These are phyloP conservation scores for Solanum habrochaites DNA, from an alignment of 257 asterid species.

Conservation along the genomic window DNA sequence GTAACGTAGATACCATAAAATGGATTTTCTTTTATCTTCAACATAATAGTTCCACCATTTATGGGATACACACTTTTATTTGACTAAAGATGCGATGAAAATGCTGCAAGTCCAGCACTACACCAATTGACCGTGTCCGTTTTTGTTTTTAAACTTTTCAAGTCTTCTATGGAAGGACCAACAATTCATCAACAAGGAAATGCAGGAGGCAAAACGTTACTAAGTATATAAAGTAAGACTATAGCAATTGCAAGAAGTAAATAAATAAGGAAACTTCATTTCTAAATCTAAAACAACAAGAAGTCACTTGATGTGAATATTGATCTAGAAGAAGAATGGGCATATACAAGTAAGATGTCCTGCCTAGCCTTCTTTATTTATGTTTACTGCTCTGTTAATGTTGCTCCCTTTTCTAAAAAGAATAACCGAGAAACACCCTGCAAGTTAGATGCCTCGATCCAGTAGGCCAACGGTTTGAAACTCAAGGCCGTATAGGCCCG, in stretches of 20 bases:
- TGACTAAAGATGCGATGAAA: neutral
- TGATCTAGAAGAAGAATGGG: neutral
- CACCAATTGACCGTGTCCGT: neutral
- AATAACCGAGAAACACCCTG: neutral
- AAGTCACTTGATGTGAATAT: neutral
- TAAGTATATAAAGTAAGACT: neutral
- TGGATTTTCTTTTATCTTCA: neutral
- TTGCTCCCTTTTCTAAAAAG: neutral
- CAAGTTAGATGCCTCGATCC: neutral
- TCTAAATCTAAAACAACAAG: neutral
- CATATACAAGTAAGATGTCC: neutral
- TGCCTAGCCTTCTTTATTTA: neutral
- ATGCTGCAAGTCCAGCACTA: neutral
- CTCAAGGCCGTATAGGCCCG: neutral
- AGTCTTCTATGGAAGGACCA: neutral
- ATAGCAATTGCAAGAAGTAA: neutral
- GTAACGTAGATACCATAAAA: no score
- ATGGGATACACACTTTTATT: neutral
- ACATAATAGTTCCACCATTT: neutral
- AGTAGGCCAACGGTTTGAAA: neutral
- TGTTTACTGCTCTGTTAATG: neutral
- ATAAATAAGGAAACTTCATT: neutral
- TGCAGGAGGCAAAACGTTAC: neutral
- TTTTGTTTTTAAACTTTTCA: neutral
- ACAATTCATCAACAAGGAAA: neutral